Base-by-base conservation (phyloP, 768 basidiomycete genomes). In the Coprinellus aureogranulatus region DNA sequence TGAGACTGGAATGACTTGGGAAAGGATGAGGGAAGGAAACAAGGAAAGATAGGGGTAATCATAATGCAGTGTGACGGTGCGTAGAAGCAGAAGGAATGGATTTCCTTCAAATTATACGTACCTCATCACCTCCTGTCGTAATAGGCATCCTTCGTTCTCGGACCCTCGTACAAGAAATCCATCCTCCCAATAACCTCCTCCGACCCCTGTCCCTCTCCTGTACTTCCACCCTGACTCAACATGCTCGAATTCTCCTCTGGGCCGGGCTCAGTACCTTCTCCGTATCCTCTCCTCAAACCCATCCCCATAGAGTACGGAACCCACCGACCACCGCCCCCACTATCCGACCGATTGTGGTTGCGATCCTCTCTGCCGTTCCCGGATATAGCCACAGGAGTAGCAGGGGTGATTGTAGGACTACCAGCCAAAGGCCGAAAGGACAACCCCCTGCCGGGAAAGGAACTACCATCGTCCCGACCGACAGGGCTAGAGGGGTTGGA, bases 141-240 rank as follows among this genome's bases (percentile, higher is more conserved):
- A n/a, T 44, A 44, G 20, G 41, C 41, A 18, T 16, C 41, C 53
- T 30, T 31, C 37, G 45, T 48, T 31, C 46, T 57, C 56, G 49
- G 34, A 12, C 41, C 49, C 40, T 57, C 56, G 34, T 51, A 57
- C 49, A 57, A 16, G 18, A 44, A 18, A n/a, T 85, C 83, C 73
- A 86, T 72, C 62, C 77, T 66, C 40, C 84, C 84, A 55, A 86
- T 73, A 6, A 85, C 82, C 69, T 86, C 83, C 60, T 77, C 79
- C 62, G 71, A 80, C 51, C 72, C 81, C 68, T 73, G 74, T 47
- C 71, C 69, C 47, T 58, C 48, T 16, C 60, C 63, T 18, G 59
- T 62, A 48, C 54, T 61, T 11, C 67, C 66, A 48, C 70, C 67
- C 31, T 59, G 61, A 45, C 56, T 68, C 39, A 66, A 50, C 2